Base-by-base conservation (phyloP, 345 rosid genomes). In the Camelina hispida region DNA sequence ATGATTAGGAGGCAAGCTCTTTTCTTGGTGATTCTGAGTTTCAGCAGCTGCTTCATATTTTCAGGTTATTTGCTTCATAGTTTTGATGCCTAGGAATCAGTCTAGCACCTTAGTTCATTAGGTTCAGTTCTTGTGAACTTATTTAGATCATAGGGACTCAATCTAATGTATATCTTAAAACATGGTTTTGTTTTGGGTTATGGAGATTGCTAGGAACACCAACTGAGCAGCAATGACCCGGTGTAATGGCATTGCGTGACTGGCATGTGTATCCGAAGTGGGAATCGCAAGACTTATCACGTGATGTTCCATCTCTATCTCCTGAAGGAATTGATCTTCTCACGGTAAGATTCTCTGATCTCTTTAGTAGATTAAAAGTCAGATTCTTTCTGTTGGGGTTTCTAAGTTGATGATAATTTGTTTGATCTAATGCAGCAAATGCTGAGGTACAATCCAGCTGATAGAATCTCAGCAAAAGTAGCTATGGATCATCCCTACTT, bases 1-100 rank as follows among this genome's bases (percentile, higher is more conserved):
- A 94, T 94, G 97, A 89, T 89, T 82, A 81, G 89, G 72, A 91
- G 88, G 83, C 84, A 79, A 65, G 96, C 97, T 34, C 80, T 95
- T 54, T 95, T 92, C 96, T 96, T 66, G 99, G 97, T 73, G 99
- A 95, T 72, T 95, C 99, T 0, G 99, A 95, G 86, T 90, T 92
- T 77, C 97, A 92, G 78, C 97, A 95, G 66, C 42, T 95, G 54
- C 91, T 92, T 84, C 89, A 87, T 71, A 95, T 95, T 66, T 95
- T 95, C 93, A 95, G 96, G 99, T 95, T 23, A 69, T 55, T 23
- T 72, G 53, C 30, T 34, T 55, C 50, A 51, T 61, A 22, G 40
- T 40, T 37, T 9, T 52, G 69, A 53, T 72, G 47, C 35, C 0
- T 34, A n/a, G 37, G 40, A 73, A 53, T 44, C 16, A 14, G 48